Evolutionary conservation across 352 stramenopile genomes (phyloP), one percentile per base, ranked within the genome.

Genomic region (Pythium utonaiense): DNA sequence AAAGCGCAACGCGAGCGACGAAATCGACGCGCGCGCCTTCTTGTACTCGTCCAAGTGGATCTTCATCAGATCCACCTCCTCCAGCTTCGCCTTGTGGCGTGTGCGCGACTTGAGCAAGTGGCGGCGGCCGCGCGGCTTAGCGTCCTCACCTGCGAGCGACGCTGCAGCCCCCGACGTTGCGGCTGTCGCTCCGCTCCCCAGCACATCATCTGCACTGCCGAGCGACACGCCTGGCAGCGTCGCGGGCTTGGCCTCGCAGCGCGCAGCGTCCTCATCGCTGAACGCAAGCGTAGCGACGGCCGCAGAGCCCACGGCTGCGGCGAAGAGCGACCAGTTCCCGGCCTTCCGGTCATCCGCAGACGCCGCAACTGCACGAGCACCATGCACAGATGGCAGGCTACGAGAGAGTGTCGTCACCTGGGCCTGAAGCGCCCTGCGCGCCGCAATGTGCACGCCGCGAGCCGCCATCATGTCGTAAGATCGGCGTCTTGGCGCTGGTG

Each of bases 21-120:
- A 56, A 25, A 78, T 77, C 12, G 56, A 51, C 41, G 64, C 60
- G 42, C 65, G 69, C 16, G 53, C 44, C 55, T 74, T 57, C 42
- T 74, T 76, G 76, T 88, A 91, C 74, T 85, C 77, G 53, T 88
- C 71, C 68, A 89, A 60, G 44, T 88, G 75, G 30, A 67, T 69
- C 74, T 86, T 88, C 74, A 88, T 83, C 33, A 81, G 47, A 49
- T 87, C 73, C 55, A 74, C 80, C 33, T 90, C 78, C 42, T 90
- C 70, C 22, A 77, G 61, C 61, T 86, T 85, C 34, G 75, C 71
- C 52, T 77, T 66, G 64, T 87, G 73, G 51, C 82, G 80, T 55
- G 74, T 80, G 48, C 77, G 77, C 51, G 78, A 73, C 62, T 89
- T 88, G 19, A 89, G 74, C 50, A 88, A 49, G 27, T 75, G 54